Percentiles rank a stretch among this genome's conserved stretches.
phyloP scores from a whole-genome alignment of 257 asterid genomes.

The Solanum corneliomulleri region DNA sequence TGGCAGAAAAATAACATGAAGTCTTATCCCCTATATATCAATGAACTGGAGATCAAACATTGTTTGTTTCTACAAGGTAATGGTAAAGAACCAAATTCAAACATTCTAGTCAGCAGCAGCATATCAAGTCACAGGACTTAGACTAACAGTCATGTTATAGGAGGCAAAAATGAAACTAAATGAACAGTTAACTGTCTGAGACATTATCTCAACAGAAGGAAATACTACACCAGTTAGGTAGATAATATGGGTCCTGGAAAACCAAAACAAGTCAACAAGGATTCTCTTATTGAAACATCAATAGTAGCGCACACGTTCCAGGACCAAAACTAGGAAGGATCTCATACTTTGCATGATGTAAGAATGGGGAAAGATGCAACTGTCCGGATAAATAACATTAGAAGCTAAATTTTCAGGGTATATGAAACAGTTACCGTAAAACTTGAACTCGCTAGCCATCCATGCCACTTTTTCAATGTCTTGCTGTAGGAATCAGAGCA shows the following conservation, averaged over 20 bases:
- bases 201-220: background rate
- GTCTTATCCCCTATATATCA: background rate
- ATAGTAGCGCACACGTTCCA: background rate
- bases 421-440: conserved; percentile 42
- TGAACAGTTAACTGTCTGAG: background rate
- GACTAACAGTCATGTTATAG: background rate
- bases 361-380: background rate
- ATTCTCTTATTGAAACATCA: background rate
- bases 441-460: conserved; percentile 97
- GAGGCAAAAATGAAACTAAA: background rate
- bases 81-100: background rate
- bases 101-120: background rate
- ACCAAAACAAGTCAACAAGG: background rate
- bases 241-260: background rate
- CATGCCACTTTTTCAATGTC: conserved; percentile 89
- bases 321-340: background rate
- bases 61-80: background rate
- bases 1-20: background rate
- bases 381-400: background rate
- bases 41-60: background rate
- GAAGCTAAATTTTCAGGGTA: background rate
- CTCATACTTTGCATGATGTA: background rate
- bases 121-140: background rate
- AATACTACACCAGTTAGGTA: background rate
- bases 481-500: conserved; percentile 71